Conservation (phyloP, 2,329 filamentous ascomycete genomes). For the Amesomyces nigricolor region DNA sequence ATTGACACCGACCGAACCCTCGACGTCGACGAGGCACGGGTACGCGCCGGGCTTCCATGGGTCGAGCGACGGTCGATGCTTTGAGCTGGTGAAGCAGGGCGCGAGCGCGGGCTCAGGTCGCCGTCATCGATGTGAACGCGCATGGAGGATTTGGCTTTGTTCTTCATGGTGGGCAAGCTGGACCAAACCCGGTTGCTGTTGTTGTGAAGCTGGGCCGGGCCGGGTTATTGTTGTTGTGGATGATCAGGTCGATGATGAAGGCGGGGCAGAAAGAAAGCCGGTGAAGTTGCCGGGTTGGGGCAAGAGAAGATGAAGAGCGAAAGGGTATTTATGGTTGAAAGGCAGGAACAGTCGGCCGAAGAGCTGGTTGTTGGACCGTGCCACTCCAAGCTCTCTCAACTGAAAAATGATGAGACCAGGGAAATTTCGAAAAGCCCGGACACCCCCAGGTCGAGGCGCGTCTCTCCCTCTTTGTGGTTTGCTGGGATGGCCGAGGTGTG, state of each 20-base stretch:
- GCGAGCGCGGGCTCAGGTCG: background rate
- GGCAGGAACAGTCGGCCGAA: background rate
- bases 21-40: background rate
- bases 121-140: constrained; percentile 2
- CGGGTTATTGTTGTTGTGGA: background rate
- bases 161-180: constrained; percentile 1
- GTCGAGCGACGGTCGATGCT: background rate
- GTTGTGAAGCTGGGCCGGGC: background rate
- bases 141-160: background rate
- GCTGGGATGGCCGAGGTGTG: background rate
- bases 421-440: no score
- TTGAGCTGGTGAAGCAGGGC: background rate
- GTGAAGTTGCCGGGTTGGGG: background rate
- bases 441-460: no score
- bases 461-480: no score
- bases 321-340: background rate
- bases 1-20: background rate
- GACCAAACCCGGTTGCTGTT: background rate
- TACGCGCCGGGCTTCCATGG: constrained; percentile 1
- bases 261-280: background rate
- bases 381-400: background rate
- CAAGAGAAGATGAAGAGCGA: background rate
- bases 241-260: background rate
- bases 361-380: background rate
- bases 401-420: background rate